Conservation (phyloP, 148 eudicot species). For the Amaranthus hypochondriacus region DNA sequence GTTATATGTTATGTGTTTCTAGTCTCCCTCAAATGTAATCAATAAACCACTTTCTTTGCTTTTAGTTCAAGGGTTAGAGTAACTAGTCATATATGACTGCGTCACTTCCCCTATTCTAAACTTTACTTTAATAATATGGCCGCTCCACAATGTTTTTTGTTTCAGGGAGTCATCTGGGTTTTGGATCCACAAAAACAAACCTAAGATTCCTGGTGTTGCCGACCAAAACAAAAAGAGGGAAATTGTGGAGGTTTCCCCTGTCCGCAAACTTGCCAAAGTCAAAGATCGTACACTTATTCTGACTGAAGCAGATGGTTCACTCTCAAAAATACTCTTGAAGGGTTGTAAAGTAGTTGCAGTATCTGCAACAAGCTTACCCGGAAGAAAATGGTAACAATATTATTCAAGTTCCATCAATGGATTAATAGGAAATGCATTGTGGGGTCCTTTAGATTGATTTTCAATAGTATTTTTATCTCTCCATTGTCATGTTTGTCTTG, state of each 20-base stretch:
- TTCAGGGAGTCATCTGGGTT: constrained; percentile 81
- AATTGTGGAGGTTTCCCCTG: constrained; percentile 68
- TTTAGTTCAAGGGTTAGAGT: not conserved
- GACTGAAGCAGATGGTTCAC: constrained; percentile 62
- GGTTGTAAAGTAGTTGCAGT: constrained; percentile 76
- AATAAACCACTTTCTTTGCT: not conserved
- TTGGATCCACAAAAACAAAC: constrained; percentile 62
- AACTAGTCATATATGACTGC: not conserved
- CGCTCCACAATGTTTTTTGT: constrained; percentile 6
- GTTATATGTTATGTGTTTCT: not conserved
- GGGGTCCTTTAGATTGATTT: not conserved
- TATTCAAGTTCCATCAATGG: not conserved
- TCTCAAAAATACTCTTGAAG: constrained; percentile 46
- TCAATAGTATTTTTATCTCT: not conserved
- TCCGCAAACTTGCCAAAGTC: constrained; percentile 60
- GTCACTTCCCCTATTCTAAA: not conserved
- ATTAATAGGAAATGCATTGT: not conserved
- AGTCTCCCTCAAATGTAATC: too few relatives aligned
- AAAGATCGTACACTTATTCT: constrained; percentile 59
- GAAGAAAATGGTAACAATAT: constrained; percentile 72
- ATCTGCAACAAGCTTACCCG: constrained; percentile 63
- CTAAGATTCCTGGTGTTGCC: constrained; percentile 38
- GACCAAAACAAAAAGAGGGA: constrained; percentile 60
- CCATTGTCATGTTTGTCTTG: too few relatives aligned
- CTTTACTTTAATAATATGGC: not conserved